Conservation (phyloP, 75 land plant genomes). For the Adiantum capillusveneris region DNA sequence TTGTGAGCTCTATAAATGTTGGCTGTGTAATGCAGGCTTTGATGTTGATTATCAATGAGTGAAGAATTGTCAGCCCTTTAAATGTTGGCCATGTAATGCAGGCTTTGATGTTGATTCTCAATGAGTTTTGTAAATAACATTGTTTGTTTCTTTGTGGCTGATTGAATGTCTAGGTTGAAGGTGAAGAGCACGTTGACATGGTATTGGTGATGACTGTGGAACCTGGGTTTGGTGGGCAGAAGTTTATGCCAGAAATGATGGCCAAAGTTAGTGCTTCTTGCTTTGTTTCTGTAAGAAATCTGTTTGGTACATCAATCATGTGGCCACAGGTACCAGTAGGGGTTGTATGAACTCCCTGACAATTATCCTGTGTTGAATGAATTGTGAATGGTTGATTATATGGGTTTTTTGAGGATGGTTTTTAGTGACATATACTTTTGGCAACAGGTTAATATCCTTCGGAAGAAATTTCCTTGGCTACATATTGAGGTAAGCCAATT, state of each 20-base stretch:
- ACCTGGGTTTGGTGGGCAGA: constrained; percentile 98
- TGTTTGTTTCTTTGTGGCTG: not conserved
- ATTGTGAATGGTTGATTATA: too few relatives aligned
- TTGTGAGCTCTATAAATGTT: too few relatives aligned
- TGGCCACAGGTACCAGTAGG: too few relatives aligned
- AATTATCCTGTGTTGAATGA: too few relatives aligned
- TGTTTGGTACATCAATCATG: not conserved
- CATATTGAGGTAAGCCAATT: constrained; percentile 24
- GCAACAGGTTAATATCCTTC: constrained; percentile 20
- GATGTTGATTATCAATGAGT: too few relatives aligned
- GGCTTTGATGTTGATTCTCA: too few relatives aligned
- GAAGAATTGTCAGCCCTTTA: too few relatives aligned
- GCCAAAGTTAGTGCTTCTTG: constrained; percentile 46
- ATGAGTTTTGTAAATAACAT: too few relatives aligned
- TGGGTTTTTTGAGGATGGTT: not conserved
- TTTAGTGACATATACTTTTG: not conserved
- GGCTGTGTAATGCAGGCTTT: too few relatives aligned
- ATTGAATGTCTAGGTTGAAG: constrained; percentile 49
- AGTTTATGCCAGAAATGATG: constrained; percentile 97
- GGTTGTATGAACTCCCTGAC: too few relatives aligned
- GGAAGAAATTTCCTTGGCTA: constrained; percentile 21
- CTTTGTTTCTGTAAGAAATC: not conserved
- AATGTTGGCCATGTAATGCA: too few relatives aligned
- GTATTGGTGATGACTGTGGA: constrained; percentile 97
- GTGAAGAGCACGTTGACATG: constrained; percentile 75